Evolutionary conservation across 345 rosid genomes (phyloP), one percentile per base, ranked within the genome.

Genomic region (Noccaea caerulescens): DNA sequence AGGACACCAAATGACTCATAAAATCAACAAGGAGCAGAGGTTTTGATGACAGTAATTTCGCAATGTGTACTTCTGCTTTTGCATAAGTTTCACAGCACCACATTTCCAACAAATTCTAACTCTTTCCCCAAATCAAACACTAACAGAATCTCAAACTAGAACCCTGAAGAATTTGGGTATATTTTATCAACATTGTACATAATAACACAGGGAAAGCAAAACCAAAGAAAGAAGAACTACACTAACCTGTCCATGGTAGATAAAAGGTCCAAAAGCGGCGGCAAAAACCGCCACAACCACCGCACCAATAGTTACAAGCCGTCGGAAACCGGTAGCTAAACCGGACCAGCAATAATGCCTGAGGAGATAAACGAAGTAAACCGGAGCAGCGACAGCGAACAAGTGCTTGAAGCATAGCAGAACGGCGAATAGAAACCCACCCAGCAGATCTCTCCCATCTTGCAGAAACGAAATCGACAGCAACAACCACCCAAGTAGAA

Each of bases 341-440:
- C 88, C 91, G 62, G 83, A 66, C 87, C 97, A 81, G 41, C 93
- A 93, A 76, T 87, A 94, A 82, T 88, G 97, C 84, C 88, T 80
- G 44, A 94, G 69, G 54, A 94, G 70, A 76, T 91, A 94, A 8
- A 91, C 88, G 57, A 91, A 91, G 82, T 88, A 94, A 73, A 91
- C 84, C 20, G 98, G 99, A 11, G 93, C 99, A 45, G 97, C 96
- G 7, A 91, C 93, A 0, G 98, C 97, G 73, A 89, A 94, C 83
- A 94, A 82, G 68, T 94, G 98, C 79, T 94, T 94, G 44, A 94
- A 94, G 55, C 99, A 94, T 54, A 94, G 69, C 58, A 94, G 75
- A 41, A 86, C 81, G 0, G 93, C 89, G 54, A 94, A 94, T 4
- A 87, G 16, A 52, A 89, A 85, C 8, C 96, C 99, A 58, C 99